Conservation (phyloP, 2,329 filamentous ascomycete genomes). For the Arthroderma uncinatum region DNA sequence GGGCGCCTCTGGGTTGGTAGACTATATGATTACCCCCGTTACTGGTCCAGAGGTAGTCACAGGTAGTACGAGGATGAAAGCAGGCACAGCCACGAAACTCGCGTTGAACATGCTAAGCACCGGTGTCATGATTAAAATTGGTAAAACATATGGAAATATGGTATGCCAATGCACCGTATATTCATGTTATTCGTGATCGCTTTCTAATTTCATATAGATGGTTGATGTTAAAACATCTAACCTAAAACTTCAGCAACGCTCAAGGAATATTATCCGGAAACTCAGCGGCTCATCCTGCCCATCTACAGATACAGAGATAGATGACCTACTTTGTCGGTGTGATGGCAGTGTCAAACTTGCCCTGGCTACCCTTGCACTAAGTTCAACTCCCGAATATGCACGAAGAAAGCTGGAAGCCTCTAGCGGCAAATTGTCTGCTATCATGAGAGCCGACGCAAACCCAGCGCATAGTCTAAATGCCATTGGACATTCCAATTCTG, state of each 20-base stretch:
- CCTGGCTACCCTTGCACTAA: constrained; percentile 22
- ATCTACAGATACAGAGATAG: constrained; percentile 20
- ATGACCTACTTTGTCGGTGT: constrained; percentile 21
- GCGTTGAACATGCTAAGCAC: constrained; percentile 38
- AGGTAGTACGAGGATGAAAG: constrained; percentile 39
- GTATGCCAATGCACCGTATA: constrained; percentile 17
- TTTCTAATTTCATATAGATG: constrained; percentile 20
- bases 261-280: constrained; percentile 26
- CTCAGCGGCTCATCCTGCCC: constrained; percentile 16
- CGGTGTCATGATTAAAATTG: constrained; percentile 32
- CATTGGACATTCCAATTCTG: no score
- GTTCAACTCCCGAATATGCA: constrained; percentile 19
- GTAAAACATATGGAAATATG: constrained; percentile 36
- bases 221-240: constrained; percentile 32
- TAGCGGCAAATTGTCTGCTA: constrained; percentile 18
- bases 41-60: constrained; percentile 36
- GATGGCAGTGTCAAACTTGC: constrained; percentile 27
- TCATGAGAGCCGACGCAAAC: not conserved
- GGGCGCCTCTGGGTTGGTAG: constrained; percentile 19
- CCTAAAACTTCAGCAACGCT: constrained; percentile 28
- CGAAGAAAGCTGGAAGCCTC: constrained; percentile 16
- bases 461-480: not conserved
- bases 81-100: constrained; percentile 37
- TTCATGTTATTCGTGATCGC: not conserved
- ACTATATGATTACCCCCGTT: constrained; percentile 30